Evolutionary conservation across 208 protist species (phyloP).

Genomic region (Vickermania spadyakhi): DNA sequence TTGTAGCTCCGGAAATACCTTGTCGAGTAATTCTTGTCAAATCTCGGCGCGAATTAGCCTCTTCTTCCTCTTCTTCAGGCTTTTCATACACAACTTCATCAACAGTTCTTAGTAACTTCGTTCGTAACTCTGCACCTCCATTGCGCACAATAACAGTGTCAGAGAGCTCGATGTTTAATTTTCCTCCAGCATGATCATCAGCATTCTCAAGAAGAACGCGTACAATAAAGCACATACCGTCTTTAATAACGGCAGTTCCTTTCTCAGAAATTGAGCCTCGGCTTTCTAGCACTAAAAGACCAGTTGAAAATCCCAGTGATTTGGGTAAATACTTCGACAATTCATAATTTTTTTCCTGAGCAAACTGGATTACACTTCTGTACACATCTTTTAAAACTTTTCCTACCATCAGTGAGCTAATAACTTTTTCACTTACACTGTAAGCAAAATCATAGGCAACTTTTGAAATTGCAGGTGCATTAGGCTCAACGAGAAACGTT

Average conservation of each 20-base stretch:
- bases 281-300: constrained; percentile 70
- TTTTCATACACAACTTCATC: constrained; percentile 68
- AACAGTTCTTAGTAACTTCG: constrained; percentile 52
- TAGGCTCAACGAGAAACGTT: constrained; percentile 63
- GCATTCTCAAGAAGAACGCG: constrained; percentile 63
- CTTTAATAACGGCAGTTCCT: constrained; percentile 38
- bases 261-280: constrained; percentile 77
- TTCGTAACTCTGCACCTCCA: constrained; percentile 56
- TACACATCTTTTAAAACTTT: constrained; percentile 54
- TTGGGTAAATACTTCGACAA: constrained; percentile 42
- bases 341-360: constrained; percentile 22
- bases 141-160: constrained; percentile 69
- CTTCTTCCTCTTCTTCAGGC: constrained; percentile 14
- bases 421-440: constrained; percentile 61
- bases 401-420: constrained; percentile 46
- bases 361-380: constrained; percentile 29
- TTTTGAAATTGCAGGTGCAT: constrained; percentile 45
- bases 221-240: constrained; percentile 82
- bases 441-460: constrained; percentile 70
- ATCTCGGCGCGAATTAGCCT: constrained; percentile 16
- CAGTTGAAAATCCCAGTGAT: constrained; percentile 74
- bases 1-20: constrained; percentile 49
- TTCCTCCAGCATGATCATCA: constrained; percentile 12
- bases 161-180: constrained; percentile 62
- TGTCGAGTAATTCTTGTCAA: constrained; percentile 70